Evolutionary conservation across 139 green algal species (phyloP), one percentile per base, ranked within the genome.

Genomic region (Trebouxia sp.): DNA sequence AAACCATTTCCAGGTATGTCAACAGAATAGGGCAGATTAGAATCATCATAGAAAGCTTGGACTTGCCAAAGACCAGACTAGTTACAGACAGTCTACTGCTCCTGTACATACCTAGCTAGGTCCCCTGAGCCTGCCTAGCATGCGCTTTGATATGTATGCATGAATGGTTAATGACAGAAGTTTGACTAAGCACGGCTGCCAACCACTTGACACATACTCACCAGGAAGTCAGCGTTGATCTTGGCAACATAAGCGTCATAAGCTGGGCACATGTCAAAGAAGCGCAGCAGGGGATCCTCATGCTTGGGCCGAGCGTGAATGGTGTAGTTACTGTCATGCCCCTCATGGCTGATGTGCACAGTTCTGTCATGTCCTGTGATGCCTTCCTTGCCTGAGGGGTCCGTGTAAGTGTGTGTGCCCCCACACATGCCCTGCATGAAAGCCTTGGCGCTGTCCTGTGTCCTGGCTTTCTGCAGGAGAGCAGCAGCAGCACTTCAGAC

Each of bases 211-310:
- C 3, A 17, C 0, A 35, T 26, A 22, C n/a, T 51, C 14, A 77
- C 67, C 41, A 53, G 41, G 10, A 77, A 77, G 39, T 56, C 41
- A 56, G 42, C 26, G 8, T 56, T 24, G 35, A 41, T 55, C 9
- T 38, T 20, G 10, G 67, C 26, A 15, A 77, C 41, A 56, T 77
- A 77, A 35, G 22, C 67, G 26, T 51, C 42, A 56, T 77, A 77
- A 24, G 67, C 67, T n/a, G 67, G 67, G 39, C 67, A 56, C 39
- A 56, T 37, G 41, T 77, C 42, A 53, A 77, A 77, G 67, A 77
- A 77, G 39, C 67, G 67, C 39, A 77, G 39, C 9, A 77, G 28
- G 38, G 67, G 67, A 15, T 77, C 67, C 20, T 51, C 4, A 26
- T 77, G 24, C 39, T 39, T 51, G 67, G 67, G 39, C 39, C 37